Conservation (phyloP, 1,284 basidiomycete genomes). For the Ustilago sp. region DNA sequence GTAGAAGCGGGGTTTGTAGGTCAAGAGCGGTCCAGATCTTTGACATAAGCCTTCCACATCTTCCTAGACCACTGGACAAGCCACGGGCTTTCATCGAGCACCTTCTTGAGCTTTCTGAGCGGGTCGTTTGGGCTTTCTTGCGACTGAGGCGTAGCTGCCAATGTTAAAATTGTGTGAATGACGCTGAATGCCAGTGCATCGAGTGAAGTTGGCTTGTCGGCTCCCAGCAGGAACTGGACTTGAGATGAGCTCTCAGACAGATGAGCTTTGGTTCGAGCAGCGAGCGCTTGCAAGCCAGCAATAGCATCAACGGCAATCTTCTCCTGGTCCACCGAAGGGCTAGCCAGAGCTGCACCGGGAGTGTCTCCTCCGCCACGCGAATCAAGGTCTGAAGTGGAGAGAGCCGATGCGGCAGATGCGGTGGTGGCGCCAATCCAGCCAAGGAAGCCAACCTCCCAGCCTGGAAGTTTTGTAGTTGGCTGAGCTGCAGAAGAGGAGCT, state of each 20-base stretch:
- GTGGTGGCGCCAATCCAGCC: conserved; percentile 45
- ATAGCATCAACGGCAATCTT: conserved; percentile 36
- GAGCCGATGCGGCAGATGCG: conserved; percentile 28
- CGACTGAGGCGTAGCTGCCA: conserved; percentile 45
- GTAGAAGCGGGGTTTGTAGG: not conserved
- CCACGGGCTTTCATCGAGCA: conserved; percentile 43
- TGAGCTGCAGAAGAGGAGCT: conserved; percentile 22
- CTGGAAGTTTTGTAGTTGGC: conserved; percentile 46
- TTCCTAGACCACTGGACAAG: conserved; percentile 43
- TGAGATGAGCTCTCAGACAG: conserved; percentile 11
- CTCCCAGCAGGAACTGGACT: conserved; percentile 22
- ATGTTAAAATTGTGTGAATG: conserved; percentile 52
- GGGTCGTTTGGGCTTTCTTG: conserved; percentile 16
- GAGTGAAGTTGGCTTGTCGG: conserved; percentile 30
- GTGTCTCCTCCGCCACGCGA: conserved; percentile 43
- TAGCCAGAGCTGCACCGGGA: conserved; percentile 39
- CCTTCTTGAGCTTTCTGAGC: conserved; percentile 29
- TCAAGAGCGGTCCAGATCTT: conserved; percentile 34
- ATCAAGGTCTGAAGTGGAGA: conserved; percentile 36
- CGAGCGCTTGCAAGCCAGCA: conserved; percentile 37
- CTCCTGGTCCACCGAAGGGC: conserved; percentile 38
- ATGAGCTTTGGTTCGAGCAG: conserved; percentile 28
- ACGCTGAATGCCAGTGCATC: conserved; percentile 55
- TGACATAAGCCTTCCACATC: conserved; percentile 45
- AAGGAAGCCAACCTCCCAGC: conserved; percentile 54